Base-by-base conservation (phyloP, 2,329 filamentous ascomycete species). In the Fusarium transvaalense region DNA sequence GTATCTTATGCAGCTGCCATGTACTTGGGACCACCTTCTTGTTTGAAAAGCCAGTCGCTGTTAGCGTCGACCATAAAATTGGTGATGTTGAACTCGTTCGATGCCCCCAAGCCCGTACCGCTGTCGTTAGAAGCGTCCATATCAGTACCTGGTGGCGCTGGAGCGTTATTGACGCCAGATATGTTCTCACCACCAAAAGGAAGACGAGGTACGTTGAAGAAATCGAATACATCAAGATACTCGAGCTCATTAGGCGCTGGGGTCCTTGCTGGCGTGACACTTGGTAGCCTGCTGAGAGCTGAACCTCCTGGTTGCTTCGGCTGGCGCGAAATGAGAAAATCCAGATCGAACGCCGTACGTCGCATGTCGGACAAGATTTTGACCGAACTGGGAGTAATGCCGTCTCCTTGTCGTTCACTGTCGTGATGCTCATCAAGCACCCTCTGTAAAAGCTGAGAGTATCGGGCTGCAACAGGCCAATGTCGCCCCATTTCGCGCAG, bases 321-420 rank as follows among this genome's bases (percentile, higher is more conserved):
- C 78, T 97, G 93, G 10, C 92, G 86, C 6, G 92, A 94, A 64
- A 97, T 97, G 32, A 97, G 82, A 70, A 97, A 93, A 75, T 97
- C 94, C 6, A 97, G 85, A 76, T 97, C 94, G 74, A 94, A 97
- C 1, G 93, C 94, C 50, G 92, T 97, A 21, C 94, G 86, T 21
- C 94, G 87, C 94, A 97, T 97, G 74, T 97, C 94, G 2, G 93
- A 92, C 1, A 97, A 81, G 54, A 97, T 97, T 76, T 90, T 91
- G 43, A 97, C 93, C 1, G 91, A 93, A 19, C 90, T 93, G 0
- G 94, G 93, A 0, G 92, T 94, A 29, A 92, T 87, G 5, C 91
- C 86, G 71, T 93, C 91, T 13, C 89, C 91, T 39, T 91, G 89
- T 10, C 88, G 85, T 78, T 94, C 91, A 62, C 89, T 92, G 69